Evolutionary conservation across 371 early-diverging fungal genomes (phyloP).

Genomic region (Lichtheimia hyalospora): DNA sequence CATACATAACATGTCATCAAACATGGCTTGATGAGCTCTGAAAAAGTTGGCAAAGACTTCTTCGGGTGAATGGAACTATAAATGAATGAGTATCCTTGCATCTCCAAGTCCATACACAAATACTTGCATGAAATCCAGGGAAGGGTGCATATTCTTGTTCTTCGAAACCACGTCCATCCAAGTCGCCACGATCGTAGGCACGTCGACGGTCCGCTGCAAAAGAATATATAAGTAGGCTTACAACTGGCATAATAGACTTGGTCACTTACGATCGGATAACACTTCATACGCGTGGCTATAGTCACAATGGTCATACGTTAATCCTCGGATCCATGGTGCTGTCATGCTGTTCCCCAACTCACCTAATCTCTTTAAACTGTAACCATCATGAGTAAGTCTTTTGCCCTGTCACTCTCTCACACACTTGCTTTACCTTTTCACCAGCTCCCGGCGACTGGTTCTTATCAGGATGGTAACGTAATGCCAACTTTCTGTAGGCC

Average conservation of each 20-base stretch:
- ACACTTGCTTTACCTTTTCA: slow-evolving; percentile 35
- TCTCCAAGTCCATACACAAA: not conserved
- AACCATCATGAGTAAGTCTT: not conserved
- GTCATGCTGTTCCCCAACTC: not conserved
- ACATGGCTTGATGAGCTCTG: slow-evolving; percentile 9
- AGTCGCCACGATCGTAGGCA: slow-evolving; percentile 27
- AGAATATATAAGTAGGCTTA: not conserved
- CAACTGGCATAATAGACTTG: not conserved
- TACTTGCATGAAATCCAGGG: slow-evolving; percentile 31
- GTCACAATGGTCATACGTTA: not conserved
- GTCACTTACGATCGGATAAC: slow-evolving; percentile 48
- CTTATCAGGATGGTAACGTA: slow-evolving; percentile 64
- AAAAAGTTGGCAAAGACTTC: slow-evolving; percentile 53
- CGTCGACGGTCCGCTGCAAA: slow-evolving; percentile 38
- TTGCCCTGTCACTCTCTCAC: not conserved
- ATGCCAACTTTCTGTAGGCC: slow-evolving; percentile 42
- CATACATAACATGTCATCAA: slow-evolving; percentile 6
- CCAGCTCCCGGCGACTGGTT: slow-evolving; percentile 43
- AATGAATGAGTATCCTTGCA: not conserved
- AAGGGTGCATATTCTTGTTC: slow-evolving; percentile 20
- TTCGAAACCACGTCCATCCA: not conserved
- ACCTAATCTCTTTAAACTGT: slow-evolving; percentile 51
- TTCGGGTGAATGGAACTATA: slow-evolving; percentile 49
- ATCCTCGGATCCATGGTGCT: not conserved
- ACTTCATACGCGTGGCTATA: slow-evolving; percentile 50